Evolutionary conservation across 208 protist species (phyloP), one percentile per base, ranked within the genome.

Genomic region (Trypanosomatidae sp.): DNA sequence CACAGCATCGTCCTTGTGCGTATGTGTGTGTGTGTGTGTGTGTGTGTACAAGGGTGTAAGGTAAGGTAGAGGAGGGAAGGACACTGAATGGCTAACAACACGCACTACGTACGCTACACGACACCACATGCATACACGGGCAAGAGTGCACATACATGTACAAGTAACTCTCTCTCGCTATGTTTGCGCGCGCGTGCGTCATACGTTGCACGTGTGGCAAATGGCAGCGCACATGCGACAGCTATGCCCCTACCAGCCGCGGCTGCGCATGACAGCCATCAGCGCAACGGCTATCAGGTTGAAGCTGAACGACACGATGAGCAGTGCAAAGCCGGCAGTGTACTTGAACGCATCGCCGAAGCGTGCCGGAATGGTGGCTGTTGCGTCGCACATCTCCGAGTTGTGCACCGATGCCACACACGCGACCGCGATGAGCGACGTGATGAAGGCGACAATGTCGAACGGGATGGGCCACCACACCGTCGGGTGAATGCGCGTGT

Each of bases 341-440:
- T 62, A 64, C 23, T 45, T 33, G 33, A 44, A 52, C 38, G 35
- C 32, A 39, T 26, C 28, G 43, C 53, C 54, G 27, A 35, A 62
- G n/a, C 30, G 30, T 35, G 30, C n/a, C n/a, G 11, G 11, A 35
- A 15, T 15, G n/a, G n/a, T 15, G 13, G 23, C n/a, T 46, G 13
- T 26, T 16, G 30, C 18, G 33, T 38, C 47, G 51, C 66, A 68
- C 55, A 74, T 62, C 18, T 37, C 48, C 13, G 37, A 19, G 39
- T 16, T 63, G 56, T 62, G 47, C 22, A 72, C 68, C 35, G 54
- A 48, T 32, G 64, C 68, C 20, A 77, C 60, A 41, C 63, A 71
- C 20, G 60, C 68, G 55, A 57, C 71, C 11, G 57, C 53, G 46
- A 71, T 65, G 49, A 69, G 49, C 24, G 68, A 62, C 43, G 43